Conservation (phyloP, 2,329 filamentous ascomycete species). For the Cercospora sojina region DNA sequence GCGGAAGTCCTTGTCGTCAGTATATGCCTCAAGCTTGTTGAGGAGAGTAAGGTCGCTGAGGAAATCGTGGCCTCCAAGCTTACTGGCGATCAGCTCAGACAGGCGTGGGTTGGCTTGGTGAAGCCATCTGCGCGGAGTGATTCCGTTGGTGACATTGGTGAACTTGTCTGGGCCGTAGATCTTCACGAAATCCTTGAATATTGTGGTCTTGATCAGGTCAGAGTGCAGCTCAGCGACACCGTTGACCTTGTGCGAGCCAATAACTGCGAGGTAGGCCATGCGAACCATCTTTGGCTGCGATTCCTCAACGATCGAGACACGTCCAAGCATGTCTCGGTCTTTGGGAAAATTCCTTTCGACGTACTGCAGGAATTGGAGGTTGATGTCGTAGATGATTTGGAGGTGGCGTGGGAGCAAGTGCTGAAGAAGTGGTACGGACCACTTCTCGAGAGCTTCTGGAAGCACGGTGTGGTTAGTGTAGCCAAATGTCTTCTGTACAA, state of each 20-base stretch:
- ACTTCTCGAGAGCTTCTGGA: conserved; percentile 95
- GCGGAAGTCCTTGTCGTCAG: conserved; percentile 85
- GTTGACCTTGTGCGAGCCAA: conserved; percentile 98
- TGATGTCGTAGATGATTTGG: conserved; percentile 93
- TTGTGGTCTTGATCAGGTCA: conserved; percentile 97
- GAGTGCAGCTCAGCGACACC: conserved; percentile 97
- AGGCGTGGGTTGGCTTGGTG: conserved; percentile 95
- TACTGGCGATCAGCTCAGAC: conserved; percentile 87
- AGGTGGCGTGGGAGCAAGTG: conserved; percentile 90
- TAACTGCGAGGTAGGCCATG: conserved; percentile 93
- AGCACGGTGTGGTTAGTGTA: conserved; percentile 99
- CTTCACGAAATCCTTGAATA: conserved; percentile 97
- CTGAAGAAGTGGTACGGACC: conserved; percentile 90
- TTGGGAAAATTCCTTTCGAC: conserved; percentile 90
- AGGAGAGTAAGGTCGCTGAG: conserved; percentile 86
- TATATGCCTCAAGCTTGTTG: conserved; percentile 78
- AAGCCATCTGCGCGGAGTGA: conserved; percentile 92
- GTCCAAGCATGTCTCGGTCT: conserved; percentile 77
- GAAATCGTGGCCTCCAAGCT: conserved; percentile 78
- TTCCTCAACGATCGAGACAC: conserved; percentile 98
- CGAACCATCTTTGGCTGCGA: conserved; percentile 96
- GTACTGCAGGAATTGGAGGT: conserved; percentile 84
- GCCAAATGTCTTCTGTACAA: conserved; percentile 67
- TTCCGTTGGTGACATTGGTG: conserved; percentile 97
- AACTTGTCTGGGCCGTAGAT: conserved; percentile 97